Percentiles rank a stretch among this genome's conserved stretches.
Conservation (phyloP, 2,329 filamentous ascomycete genomes). For the Diaporthe citri region DNA sequence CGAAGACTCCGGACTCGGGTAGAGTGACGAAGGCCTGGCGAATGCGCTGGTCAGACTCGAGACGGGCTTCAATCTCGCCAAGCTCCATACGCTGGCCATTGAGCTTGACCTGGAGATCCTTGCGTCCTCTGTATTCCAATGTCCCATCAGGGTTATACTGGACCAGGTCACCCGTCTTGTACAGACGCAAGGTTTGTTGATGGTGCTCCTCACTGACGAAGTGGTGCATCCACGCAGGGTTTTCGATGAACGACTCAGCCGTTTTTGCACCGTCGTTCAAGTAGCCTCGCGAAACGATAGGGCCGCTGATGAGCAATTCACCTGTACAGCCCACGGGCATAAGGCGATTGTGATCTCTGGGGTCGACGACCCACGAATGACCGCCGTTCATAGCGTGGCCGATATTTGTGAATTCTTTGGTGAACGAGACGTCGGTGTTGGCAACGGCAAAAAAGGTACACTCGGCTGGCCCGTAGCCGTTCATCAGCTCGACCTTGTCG, state of each 20-base stretch:
- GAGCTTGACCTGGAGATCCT: constrained; percentile 69
- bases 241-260: constrained; percentile 42
- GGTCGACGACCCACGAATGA: constrained; percentile 47
- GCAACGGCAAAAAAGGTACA: constrained; percentile 20
- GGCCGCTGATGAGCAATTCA: constrained; percentile 42
- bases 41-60: constrained; percentile 43
- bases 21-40: background rate
- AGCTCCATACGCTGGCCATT: constrained; percentile 67
- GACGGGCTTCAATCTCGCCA: constrained; percentile 44
- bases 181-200: constrained; percentile 38
- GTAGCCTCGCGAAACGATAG: constrained; percentile 57
- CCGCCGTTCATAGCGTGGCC: constrained; percentile 38
- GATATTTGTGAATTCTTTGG: constrained; percentile 38
- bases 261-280: constrained; percentile 55
- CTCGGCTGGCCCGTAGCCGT: constrained; percentile 43
- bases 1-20: background rate
- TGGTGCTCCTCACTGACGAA: background rate
- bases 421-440: constrained; percentile 10
- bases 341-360: constrained; percentile 41
- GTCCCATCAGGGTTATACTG: constrained; percentile 51
- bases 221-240: background rate
- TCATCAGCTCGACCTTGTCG: constrained; percentile 36
- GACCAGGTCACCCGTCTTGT: constrained; percentile 57
- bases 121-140: constrained; percentile 59
- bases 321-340: constrained; percentile 41